Percentiles rank a stretch among this genome's conserved stretches.
phyloP scores from a whole-genome alignment of 495 filamentous ascomycete genomes.

The Evansstolkia leycettana region DNA sequence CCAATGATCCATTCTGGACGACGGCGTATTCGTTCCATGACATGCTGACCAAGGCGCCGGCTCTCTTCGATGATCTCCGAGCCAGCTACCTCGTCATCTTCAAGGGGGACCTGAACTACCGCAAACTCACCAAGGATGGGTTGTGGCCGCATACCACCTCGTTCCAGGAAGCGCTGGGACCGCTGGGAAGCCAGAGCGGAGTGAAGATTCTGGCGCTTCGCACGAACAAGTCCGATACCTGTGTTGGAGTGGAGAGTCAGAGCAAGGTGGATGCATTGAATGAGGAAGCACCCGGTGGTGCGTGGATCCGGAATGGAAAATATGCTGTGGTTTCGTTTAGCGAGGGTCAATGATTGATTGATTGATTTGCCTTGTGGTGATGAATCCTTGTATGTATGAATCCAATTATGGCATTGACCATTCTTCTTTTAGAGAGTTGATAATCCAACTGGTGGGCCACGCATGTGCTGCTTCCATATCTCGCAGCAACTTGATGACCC shows the following conservation, averaged over 20 bases:
- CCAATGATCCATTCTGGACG: constrained; percentile 72
- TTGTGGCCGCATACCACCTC: constrained; percentile 66
- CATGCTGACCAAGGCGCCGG: constrained; percentile 43
- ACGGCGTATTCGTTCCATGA: constrained; percentile 63
- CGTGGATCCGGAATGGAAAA: constrained; percentile 83
- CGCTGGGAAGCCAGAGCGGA: constrained; percentile 56
- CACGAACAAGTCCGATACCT: constrained; percentile 80
- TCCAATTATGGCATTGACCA: constrained; percentile 2
- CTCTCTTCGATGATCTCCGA: constrained; percentile 56
- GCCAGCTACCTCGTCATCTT: constrained; percentile 66
- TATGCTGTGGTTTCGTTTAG: constrained; percentile 78
- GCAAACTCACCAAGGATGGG: constrained; percentile 71
- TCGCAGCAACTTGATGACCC: constrained; percentile 4
- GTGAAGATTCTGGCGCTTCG: constrained; percentile 62
- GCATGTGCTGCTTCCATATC: constrained; percentile 6
- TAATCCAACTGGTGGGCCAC: constrained; percentile 5
- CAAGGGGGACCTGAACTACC: constrained; percentile 82
- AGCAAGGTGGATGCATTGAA: constrained; percentile 54
- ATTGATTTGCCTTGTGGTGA: too few species aligned
- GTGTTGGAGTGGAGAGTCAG: constrained; percentile 64
- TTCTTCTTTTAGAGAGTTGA: constrained; percentile 6
- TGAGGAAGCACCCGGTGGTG: constrained; percentile 46
- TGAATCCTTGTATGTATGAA: background rate
- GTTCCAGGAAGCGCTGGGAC: constrained; percentile 67
- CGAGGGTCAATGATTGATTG: constrained; percentile 38